These are phyloP conservation scores for Colletotrichum sp. DNA, from an alignment of 2,329 filamentous ascomycete species.

Conservation along the genomic window DNA sequence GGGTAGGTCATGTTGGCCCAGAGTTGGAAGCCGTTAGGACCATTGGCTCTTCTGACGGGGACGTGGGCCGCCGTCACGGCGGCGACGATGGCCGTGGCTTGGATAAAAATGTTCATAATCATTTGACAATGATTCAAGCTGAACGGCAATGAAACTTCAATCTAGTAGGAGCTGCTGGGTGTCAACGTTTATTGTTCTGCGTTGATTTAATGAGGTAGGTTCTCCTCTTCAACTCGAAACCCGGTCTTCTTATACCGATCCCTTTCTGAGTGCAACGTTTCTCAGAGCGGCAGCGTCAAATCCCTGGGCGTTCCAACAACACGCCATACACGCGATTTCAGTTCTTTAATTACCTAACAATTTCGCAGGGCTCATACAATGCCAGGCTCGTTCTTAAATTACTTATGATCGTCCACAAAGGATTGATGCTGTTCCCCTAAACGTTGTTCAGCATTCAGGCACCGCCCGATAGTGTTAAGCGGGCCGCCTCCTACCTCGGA, in stretches of 20 bases:
- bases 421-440: not conserved
- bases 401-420: not conserved
- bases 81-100: not conserved
- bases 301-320: not conserved
- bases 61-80: not conserved
- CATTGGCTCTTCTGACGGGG: not conserved
- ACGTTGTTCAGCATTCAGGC: not conserved
- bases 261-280: not conserved
- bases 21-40: not conserved
- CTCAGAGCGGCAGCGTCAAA: not conserved
- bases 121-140: not conserved
- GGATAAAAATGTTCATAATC: not conserved
- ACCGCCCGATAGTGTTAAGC: not conserved
- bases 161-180: not conserved
- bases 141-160: not conserved
- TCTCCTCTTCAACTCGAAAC: not conserved
- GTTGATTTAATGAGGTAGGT: not conserved
- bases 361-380: not conserved
- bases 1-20: slow-evolving; percentile 4
- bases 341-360: not conserved
- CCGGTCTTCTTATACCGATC: not conserved
- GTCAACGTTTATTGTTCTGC: not conserved
- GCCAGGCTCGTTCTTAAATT: not conserved
- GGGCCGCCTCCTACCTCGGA: not conserved
- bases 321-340: not conserved